Evolutionary conservation across 768 basidiomycete species (phyloP).

Genomic region (Gymnopilus junonius): DNA sequence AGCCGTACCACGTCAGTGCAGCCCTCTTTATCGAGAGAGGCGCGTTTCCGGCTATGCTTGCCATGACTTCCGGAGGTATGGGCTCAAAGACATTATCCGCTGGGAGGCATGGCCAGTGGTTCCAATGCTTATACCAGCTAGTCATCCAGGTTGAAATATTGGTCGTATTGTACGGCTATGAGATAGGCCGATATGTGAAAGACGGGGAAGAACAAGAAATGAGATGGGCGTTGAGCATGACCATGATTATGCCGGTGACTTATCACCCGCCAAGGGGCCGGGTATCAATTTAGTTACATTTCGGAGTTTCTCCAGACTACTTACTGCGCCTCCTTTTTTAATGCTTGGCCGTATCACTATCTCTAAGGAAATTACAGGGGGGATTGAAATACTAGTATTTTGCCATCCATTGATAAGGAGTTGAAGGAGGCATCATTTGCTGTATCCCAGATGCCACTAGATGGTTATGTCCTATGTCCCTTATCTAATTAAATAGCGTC

Average conservation of each 20-base stretch:
- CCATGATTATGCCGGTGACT: not conserved
- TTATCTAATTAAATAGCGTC: conserved; percentile 39
- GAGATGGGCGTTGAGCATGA: not conserved
- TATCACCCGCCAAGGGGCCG: no score
- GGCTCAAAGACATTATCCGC: not conserved
- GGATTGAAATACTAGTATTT: not conserved
- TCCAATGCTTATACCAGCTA: not conserved
- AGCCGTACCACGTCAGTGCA: conserved; percentile 20
- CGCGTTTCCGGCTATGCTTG: conserved; percentile 15
- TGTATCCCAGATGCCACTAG: conserved; percentile 49
- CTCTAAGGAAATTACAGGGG: not conserved
- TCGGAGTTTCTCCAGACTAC: not conserved
- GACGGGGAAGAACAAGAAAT: not conserved
- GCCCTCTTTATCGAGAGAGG: conserved; percentile 12
- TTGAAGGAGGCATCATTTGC: conserved; percentile 39
- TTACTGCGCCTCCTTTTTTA: no score
- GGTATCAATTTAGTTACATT: not conserved
- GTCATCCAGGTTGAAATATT: not conserved
- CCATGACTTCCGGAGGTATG: not conserved
- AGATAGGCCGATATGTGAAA: not conserved
- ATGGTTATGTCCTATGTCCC: conserved; percentile 40
- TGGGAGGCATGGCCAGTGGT: not conserved
- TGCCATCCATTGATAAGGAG: conserved; percentile 10
- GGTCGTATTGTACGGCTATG: no score
- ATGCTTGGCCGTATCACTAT: not conserved